Base-by-base conservation (phyloP, 2,329 filamentous ascomycete genomes). In the Alternaria sp. region DNA sequence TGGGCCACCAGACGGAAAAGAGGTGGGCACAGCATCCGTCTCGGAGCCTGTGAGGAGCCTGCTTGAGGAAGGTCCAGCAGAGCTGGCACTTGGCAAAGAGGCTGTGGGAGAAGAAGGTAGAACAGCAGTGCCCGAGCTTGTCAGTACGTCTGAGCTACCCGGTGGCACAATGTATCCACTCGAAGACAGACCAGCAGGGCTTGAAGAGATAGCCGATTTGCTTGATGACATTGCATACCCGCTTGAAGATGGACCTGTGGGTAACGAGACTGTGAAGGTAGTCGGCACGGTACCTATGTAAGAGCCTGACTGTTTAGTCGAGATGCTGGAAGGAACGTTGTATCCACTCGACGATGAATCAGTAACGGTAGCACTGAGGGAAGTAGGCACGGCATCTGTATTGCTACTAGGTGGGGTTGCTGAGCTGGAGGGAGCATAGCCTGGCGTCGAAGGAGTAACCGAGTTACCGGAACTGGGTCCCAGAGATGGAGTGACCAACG, bases 331-430 rank as follows among this genome's bases (percentile, higher is more conserved):
- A 14, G 54, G 28, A 24, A 43, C 28, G 38, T 30, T n/a, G 38
- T 62, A 61, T 11, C 34, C 54, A 30, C 51, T 54, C n/a, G 57
- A 59, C 22, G 46, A 47, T 30, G 61, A 30, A n/a, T 41, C 30
- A 18, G 8, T 47, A 36, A 30, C 51, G 49, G 38, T 57, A 7
- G n/a, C 32, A 18, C 24, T 18, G 8, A 32, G 20, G 34, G 56
- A 49, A n/a, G 43, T 41, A 46, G 55, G 24, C n/a, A 58, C 30
- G 12, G 55, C 30, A 30, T 61, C 16, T 20, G 54, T 54, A 18
- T 28, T 51, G 39, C 43, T 59, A 20, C 39, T 49, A 22, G 26
- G 38, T 26, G 52, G 26, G 11, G 32, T 32, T 14, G 48, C n/a
- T 42, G 57, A n/a, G n/a, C 38, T 22, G 20, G 49, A 32, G 18